Evolutionary conservation across 2,329 filamentous ascomycete genomes (phyloP), one percentile per base, ranked within the genome.

Genomic region (Allantophomopsis cytisporea): DNA sequence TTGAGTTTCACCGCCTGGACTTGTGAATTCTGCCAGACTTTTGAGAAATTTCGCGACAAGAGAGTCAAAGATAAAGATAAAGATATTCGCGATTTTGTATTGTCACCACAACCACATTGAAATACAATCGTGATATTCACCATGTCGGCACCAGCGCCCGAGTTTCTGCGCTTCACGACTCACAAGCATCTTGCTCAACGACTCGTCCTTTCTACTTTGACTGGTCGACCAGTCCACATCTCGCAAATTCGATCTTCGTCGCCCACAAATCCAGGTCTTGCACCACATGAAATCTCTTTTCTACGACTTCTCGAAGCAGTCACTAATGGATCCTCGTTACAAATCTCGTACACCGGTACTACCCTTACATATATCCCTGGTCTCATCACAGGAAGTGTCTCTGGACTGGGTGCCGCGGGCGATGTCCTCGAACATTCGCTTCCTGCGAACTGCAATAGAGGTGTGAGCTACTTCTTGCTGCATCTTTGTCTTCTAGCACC

Each of bases 321-420:
- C 52, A 98, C 91, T 54, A 98, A 98, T 68, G 91, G 91, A 62
- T 84, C 83, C 42, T 79, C 83, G 41, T 86, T 96, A 64, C 88
- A 95, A 54, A 94, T 98, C 50, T 94, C 87, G 10, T 91, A 94
- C 64, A 95, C 87, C 1, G 91, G 91, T 56, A 96, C 91, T 0
- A 88, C 86, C 1, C 74, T 98, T 41, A 80, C 88, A 31, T 98
- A 93, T 63, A 82, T 84, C 48, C 91, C 91, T 0, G 91, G 91
- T 30, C 68, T 98, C 32, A 93, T 98, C 53, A 91, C 86, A 0
- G 91, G 91, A 45, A 82, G 80, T 36, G 76, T 83, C 17, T 69
- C 83, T 15, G 86, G 85, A 14, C 71, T 80, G 37, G 85, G 85
- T 51, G 80, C 83, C 31, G 67, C 63, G 13, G 47, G 47, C 10